These are phyloP conservation scores for Lodderomyces oxycetoniae DNA, from an alignment of 1,139 yeast genomes.

Conservation along the genomic window DNA sequence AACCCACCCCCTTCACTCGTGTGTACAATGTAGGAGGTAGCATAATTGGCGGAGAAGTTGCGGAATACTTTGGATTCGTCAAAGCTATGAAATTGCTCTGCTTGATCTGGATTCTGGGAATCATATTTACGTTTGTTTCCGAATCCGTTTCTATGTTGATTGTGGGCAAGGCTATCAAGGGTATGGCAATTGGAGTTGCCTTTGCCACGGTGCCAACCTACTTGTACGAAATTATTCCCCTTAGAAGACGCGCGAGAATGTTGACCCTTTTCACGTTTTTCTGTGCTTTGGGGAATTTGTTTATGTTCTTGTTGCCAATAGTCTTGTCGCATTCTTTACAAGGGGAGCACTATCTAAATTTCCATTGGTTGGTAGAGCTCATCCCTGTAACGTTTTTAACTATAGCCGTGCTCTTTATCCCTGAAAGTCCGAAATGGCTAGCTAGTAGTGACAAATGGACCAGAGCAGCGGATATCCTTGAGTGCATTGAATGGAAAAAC, in stretches of 20 bases:
- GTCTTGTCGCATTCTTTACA: background rate
- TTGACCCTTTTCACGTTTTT: constrained; percentile 11
- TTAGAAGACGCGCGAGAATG: constrained; percentile 18
- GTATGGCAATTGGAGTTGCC: constrained; percentile 29
- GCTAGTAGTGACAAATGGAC: constrained; percentile 30
- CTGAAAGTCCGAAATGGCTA: constrained; percentile 36
- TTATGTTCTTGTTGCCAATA: constrained; percentile 17
- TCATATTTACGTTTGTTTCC: constrained; percentile 24
- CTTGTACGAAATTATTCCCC: constrained; percentile 27
- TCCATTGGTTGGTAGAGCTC: constrained; percentile 24
- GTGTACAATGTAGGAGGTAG: constrained; percentile 32
- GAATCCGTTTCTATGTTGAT: constrained; percentile 23
- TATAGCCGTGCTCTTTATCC: constrained; percentile 19
- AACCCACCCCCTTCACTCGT: too few relatives aligned
- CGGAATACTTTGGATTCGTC: constrained; percentile 28
- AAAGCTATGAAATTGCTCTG: constrained; percentile 23
- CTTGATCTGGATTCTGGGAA: constrained; percentile 28
- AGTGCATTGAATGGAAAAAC: constrained; percentile 13
- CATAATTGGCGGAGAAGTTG: constrained; percentile 27
- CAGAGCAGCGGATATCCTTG: constrained; percentile 26
- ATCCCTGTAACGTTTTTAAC: constrained; percentile 20
- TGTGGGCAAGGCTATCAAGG: constrained; percentile 28
- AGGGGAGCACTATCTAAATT: constrained; percentile 10
- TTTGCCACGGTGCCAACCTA: constrained; percentile 31
- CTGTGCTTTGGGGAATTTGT: constrained; percentile 21